Conservation (phyloP, 129 eudicot genomes). For the Escallonia rubra region DNA sequence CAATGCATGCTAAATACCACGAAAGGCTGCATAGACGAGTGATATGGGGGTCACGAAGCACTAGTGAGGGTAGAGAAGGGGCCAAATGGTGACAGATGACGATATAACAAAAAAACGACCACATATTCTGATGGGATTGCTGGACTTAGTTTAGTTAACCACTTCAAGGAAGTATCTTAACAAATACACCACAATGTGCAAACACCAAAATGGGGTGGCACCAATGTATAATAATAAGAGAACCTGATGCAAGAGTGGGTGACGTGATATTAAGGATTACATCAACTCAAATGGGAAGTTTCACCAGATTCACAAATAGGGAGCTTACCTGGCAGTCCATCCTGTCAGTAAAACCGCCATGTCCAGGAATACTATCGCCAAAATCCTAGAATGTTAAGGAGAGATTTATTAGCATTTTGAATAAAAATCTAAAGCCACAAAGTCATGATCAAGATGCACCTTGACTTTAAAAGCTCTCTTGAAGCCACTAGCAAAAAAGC, state of each 20-base stretch:
- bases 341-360: constrained; percentile 84
- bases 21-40: no score
- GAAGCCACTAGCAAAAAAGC: constrained; percentile 82
- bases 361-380: constrained; percentile 91
- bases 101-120: no score
- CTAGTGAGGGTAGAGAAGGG: no score
- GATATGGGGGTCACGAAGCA: no score
- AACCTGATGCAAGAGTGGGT: background rate
- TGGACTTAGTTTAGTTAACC: no score
- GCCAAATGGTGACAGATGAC: no score
- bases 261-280: background rate
- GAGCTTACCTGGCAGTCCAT: constrained; percentile 84
- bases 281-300: background rate
- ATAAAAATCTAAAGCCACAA: background rate
- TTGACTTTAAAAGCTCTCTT: constrained; percentile 82
- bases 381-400: constrained; percentile 42
- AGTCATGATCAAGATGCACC: constrained; percentile 25
- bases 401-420: background rate
- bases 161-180: background rate
- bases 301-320: background rate
- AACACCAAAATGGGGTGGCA: background rate
- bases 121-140: no score
- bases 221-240: background rate
- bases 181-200: background rate
- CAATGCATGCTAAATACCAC: no score